These are phyloP conservation scores for Aureobasidium sp. DNA, from an alignment of 2,329 filamentous ascomycete species.

Conservation along the genomic window DNA sequence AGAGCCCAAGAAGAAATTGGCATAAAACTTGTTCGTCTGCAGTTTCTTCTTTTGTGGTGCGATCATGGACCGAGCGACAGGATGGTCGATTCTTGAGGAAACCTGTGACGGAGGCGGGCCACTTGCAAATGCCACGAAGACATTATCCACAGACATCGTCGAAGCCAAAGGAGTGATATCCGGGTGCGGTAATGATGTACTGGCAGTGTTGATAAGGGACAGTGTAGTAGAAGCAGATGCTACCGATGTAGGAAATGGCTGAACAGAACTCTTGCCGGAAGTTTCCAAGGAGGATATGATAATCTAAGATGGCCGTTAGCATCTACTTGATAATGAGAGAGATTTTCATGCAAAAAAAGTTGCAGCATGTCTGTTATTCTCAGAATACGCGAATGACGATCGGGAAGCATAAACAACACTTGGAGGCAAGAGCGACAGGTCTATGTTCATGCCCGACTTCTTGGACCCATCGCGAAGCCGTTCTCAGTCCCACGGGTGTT, in stretches of 20 bases:
- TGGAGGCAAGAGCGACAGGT: not conserved
- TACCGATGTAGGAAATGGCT: slow-evolving; percentile 24
- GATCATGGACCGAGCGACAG: slow-evolving; percentile 30
- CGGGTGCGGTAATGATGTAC: slow-evolving; percentile 18
- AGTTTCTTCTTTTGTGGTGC: slow-evolving; percentile 38
- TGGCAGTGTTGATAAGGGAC: slow-evolving; percentile 23
- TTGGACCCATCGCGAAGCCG: not conserved
- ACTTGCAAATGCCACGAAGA: slow-evolving; percentile 35
- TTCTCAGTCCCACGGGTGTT: not conserved
- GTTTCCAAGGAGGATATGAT: slow-evolving; percentile 20
- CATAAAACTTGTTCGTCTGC: slow-evolving; percentile 61
- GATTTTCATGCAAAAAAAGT: not conserved
- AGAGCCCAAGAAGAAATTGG: slow-evolving; percentile 68
- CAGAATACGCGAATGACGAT: not conserved
- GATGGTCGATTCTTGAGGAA: slow-evolving; percentile 30
- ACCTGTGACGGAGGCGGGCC: slow-evolving; percentile 35
- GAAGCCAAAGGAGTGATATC: slow-evolving; percentile 20
- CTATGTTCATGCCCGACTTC: no score
- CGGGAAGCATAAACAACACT: not conserved
- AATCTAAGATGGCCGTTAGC: not conserved
- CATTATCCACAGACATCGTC: slow-evolving; percentile 18
- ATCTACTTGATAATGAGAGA: no score
- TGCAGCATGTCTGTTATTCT: not conserved
- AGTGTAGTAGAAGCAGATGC: slow-evolving; percentile 19
- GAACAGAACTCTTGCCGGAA: slow-evolving; percentile 18